These are phyloP conservation scores for Silene coronaria DNA, from an alignment of 179 eudicot genomes.

Conservation along the genomic window DNA sequence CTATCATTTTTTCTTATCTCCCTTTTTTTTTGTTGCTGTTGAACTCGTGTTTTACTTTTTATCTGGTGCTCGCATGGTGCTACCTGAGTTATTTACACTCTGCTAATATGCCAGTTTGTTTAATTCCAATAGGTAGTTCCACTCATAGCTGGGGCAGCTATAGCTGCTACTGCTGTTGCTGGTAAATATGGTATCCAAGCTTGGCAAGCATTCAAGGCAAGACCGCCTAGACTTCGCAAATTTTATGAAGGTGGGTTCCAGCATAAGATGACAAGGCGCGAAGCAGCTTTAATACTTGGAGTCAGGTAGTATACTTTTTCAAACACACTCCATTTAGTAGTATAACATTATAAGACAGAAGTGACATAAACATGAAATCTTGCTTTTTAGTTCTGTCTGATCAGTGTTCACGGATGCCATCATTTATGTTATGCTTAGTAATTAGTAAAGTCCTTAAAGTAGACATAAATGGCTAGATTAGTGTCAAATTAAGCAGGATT, in stretches of 20 bases:
- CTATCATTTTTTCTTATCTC: too few relatives aligned
- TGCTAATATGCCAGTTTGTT: too few relatives aligned
- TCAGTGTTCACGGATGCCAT: too few relatives aligned
- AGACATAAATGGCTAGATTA: too few relatives aligned
- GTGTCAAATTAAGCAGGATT: too few relatives aligned
- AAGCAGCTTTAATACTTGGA: slow-evolving; percentile 72
- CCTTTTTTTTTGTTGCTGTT: background rate
- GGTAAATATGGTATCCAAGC: slow-evolving; percentile 51
- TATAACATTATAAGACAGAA: background rate
- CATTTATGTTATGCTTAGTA: too few relatives aligned
- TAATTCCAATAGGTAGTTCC: slow-evolving; percentile 34
- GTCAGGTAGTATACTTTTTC: slow-evolving; percentile 36
- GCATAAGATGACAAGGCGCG: slow-evolving; percentile 59
- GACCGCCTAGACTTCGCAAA: slow-evolving; percentile 53
- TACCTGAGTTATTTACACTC: too few relatives aligned
- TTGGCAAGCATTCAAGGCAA: slow-evolving; percentile 54
- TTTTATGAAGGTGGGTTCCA: slow-evolving; percentile 75
- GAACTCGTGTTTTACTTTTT: background rate
- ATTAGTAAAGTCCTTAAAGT: too few relatives aligned
- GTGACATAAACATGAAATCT: background rate
- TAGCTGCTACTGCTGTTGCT: slow-evolving; percentile 54
- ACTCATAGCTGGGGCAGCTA: slow-evolving; percentile 37
- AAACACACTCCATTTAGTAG: background rate
- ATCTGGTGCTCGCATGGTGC: background rate
- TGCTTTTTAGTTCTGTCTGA: too few relatives aligned